Percentiles rank a stretch among this genome's conserved stretches.
These are phyloP conservation scores for Pterocarpus santalinus DNA, from an alignment of 306 rosid species.

Conservation along the genomic window DNA sequence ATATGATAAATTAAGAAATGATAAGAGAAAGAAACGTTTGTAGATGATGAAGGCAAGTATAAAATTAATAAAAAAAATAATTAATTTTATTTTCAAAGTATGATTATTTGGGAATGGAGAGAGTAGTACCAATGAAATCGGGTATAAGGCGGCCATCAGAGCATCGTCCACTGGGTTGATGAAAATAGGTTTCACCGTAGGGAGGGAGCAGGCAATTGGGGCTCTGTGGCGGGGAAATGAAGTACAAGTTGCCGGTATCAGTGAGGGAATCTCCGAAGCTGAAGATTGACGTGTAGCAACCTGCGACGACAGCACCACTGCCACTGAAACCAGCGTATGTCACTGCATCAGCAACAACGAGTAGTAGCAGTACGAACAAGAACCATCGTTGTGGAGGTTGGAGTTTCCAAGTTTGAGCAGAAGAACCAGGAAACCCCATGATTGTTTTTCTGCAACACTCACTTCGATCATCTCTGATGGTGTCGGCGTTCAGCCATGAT, in stretches of 20 bases:
- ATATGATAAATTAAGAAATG: too few relatives aligned
- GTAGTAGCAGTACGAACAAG: background rate
- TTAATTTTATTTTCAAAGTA: too few relatives aligned
- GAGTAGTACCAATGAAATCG: constrained; percentile 75
- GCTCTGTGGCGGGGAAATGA: background rate
- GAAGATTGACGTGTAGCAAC: constrained; percentile 58
- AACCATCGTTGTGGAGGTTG: background rate
- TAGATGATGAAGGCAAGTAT: too few relatives aligned
- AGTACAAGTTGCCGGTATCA: constrained; percentile 63
- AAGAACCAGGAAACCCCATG: background rate
- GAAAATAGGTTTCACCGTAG: constrained; percentile 73
- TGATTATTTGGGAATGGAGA: too few relatives aligned
- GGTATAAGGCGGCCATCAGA: constrained; percentile 81
- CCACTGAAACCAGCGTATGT: background rate
- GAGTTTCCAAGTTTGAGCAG: background rate
- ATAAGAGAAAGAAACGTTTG: too few relatives aligned
- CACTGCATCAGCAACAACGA: background rate
- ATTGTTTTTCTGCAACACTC: too few relatives aligned
- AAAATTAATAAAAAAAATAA: too few relatives aligned
- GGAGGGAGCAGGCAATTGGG: constrained; percentile 61
- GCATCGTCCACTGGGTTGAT: constrained; percentile 74
- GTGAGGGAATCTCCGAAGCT: constrained; percentile 80
- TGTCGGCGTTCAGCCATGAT: too few relatives aligned
- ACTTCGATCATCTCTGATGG: too few relatives aligned
- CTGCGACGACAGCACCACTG: background rate